Evolutionary conservation across 1,284 basidiomycete genomes (phyloP).

Genomic region (Pyrrhoderma noxium): DNA sequence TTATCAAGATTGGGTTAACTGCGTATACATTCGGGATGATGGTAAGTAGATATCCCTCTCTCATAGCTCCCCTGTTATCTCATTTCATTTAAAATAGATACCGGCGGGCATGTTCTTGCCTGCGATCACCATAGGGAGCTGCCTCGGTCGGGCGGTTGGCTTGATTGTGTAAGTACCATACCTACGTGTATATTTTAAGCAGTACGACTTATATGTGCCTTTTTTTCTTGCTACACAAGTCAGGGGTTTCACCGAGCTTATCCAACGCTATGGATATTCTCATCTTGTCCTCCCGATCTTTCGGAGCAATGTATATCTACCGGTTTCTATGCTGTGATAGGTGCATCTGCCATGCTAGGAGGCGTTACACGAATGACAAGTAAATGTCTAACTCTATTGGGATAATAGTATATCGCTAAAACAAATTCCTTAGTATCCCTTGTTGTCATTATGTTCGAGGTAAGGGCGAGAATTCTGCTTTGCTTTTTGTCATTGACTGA

Average conservation of each 20-base stretch:
- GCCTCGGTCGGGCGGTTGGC: conserved; percentile 60
- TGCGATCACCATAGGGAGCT: conserved; percentile 66
- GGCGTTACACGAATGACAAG: conserved; percentile 80
- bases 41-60: conserved; percentile 39
- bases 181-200: background rate
- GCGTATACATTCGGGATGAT: conserved; percentile 75
- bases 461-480: conserved; percentile 22
- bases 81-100: conserved; percentile 32
- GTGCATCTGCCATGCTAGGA: conserved; percentile 73
- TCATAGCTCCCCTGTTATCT: background rate
- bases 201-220: background rate
- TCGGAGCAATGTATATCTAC: conserved; percentile 66
- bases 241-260: conserved; percentile 57
- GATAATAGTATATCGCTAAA: background rate
- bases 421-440: conserved; percentile 45
- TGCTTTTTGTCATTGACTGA: background rate
- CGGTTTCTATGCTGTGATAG: conserved; percentile 78
- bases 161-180: conserved; percentile 51
- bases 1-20: conserved; percentile 54
- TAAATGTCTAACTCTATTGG: conserved; percentile 29
- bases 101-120: conserved; percentile 72
- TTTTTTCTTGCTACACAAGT: conserved; percentile 32
- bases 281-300: conserved; percentile 62
- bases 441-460: conserved; percentile 70
- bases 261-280: conserved; percentile 59